Base-by-base conservation (phyloP, 2,329 filamentous ascomycete species). In the Trichoderma endophyticum region DNA sequence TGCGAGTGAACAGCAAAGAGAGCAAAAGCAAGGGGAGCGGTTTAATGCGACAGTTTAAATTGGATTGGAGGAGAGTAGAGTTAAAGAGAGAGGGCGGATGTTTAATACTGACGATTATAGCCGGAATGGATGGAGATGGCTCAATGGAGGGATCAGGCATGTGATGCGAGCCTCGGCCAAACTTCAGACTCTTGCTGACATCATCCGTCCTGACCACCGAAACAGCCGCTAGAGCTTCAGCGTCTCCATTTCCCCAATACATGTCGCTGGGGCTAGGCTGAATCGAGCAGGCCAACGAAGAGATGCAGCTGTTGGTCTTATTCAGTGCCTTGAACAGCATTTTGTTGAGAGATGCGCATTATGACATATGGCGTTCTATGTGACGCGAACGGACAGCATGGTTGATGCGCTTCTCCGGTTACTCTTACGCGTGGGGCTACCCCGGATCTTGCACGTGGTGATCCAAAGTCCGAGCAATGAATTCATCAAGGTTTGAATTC, bases 161-260 rank as follows among this genome's bases (percentile, higher is more conserved):
- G 79, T 79, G 78, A 80, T 78, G 77, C 71, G 75, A 74, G 73
- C 79, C 79, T 80, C 79, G 78, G 78, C 75, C 75, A 57, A 56
- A 57, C 36, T 39, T 18, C 36, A 18, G 15, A 39, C 14, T 36
- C 36, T 68, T 39, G 71, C 75, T 77, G 76, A 77, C 66, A 70
- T 70, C 66, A 70, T 70, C 66, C 66, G n/a, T 34, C 57, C 26
- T 32, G 36, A 43, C 32, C 36, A 43, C 61, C 61, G 61, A 48
- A 24, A 48, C 34, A 64, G 61, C 26, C 57, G 57, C 57, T 34
- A 57, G 59, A 62, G 59, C 32, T 62, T 32, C 57, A 21, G 28
- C 15, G 43, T 48, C 43, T 48, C 43, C 43, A 48, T 32, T 59
- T 9, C 26, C 28, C 56, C 15, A 28, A 59, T 32, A 21, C 56